Base-by-base conservation (phyloP, 2,329 filamentous ascomycete species). In the Pseudogymnoascus sp. region DNA sequence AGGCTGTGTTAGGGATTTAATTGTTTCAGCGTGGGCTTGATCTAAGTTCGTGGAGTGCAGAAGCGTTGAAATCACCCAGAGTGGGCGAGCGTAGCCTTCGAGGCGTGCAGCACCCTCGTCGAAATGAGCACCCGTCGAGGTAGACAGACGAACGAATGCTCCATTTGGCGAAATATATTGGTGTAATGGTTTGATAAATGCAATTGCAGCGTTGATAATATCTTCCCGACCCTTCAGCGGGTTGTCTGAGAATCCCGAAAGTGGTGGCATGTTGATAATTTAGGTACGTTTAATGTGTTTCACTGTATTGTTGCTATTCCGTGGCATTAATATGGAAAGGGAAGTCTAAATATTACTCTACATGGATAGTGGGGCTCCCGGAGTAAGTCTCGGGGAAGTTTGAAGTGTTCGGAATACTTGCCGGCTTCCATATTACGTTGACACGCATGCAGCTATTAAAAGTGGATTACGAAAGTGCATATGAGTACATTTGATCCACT, bases 341-440 rank as follows among this genome's bases (percentile, higher is more conserved):
- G 27, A 52, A 31, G 25, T 31, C 12, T n/a, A n/a, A 15, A 4
- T 4, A 69, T 52, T 52, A 52, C 31, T 10, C 31, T 31, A 2
- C 27, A 5, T 29, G 1, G 6, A 27, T 31, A 27, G 27, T 31
- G 42, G 45, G 27, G 27, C 13, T 48, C n/a, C 27, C 45, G 45
- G 45, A 31, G 13, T 52, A 52, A 52, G 45, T 52, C 45, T 52
- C 45, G 45, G 45, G 27, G 10, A 27, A 15, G 42, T 29, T 52
- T 52, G 13, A 13, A 52, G 25, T 29, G 25, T 13, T 42, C 39
- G 39, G 39, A 18, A 42, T 42, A 18, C 39, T 45, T 45, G 21
- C 21, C 40, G 40, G 12, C n/a, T 45, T 21, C 37, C 6, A 27
- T 45, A 27, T 65, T 58, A 71, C 67, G 60, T 71, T 69, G 7